Percentiles rank a stretch among this genome's conserved stretches.
phyloP scores from a whole-genome alignment of 164 flowering plant species.

The Tinospora cordifolia region DNA sequence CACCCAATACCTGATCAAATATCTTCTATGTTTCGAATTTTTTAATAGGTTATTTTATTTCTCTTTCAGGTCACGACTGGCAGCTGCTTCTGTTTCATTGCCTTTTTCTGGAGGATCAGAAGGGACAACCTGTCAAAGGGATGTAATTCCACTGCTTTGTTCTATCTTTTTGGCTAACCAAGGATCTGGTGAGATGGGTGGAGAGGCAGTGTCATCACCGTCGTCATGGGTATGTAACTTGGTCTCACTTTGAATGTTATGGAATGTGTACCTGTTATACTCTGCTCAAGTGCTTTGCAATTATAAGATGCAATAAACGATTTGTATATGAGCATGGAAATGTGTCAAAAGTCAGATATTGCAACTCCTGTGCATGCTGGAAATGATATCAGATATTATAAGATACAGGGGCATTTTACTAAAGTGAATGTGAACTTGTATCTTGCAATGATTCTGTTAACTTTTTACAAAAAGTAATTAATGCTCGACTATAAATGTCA shows the following conservation, averaged over 20 bases:
- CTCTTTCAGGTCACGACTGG: constrained; percentile 71
- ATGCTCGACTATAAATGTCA: neutral
- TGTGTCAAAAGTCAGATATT: neutral
- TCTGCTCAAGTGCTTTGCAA: neutral
- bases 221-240: constrained; percentile 45
- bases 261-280: neutral
- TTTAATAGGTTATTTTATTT: constrained; percentile 1
- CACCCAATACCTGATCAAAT: neutral
- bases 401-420: neutral
- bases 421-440: neutral
- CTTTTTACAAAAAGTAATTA: neutral
- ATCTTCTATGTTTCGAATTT: neutral
- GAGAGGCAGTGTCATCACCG: constrained; percentile 35
- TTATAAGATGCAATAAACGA: no score
- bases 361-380: neutral
- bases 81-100: constrained; percentile 50
- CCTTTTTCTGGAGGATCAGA: constrained; percentile 30
- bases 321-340: no score
- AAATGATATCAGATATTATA: neutral
- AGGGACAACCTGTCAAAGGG: constrained; percentile 25
- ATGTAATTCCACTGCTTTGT: constrained; percentile 73
- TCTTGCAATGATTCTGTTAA: neutral
- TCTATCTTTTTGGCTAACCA: constrained; percentile 86
- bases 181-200: constrained; percentile 69
- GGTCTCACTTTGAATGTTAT: neutral